phyloP scores from a whole-genome alignment of 345 rosid species.

The Corchorus olitorius region DNA sequence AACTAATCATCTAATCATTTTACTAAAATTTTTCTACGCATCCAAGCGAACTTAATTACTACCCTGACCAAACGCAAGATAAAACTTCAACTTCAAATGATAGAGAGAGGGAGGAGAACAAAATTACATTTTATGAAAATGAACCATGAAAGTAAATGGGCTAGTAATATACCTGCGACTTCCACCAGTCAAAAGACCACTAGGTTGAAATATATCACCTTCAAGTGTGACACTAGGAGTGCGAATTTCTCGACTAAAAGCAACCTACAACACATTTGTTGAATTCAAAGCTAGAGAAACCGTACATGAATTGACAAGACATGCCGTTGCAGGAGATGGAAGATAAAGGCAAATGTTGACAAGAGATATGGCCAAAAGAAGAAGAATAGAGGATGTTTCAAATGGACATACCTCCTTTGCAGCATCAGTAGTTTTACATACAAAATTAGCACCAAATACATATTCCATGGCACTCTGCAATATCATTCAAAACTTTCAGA shows the following conservation, averaged over 20 bases:
- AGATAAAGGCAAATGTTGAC: constrained; percentile 1
- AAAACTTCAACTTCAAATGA: background rate
- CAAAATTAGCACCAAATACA: constrained; percentile 93
- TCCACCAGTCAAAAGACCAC: constrained; percentile 97
- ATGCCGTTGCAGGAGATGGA: background rate
- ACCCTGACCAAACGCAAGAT: constrained; percentile 15
- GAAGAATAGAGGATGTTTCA: background rate
- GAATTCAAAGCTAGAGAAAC: constrained; percentile 4
- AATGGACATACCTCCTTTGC: constrained; percentile 75
- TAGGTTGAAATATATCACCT: constrained; percentile 95
- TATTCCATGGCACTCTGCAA: constrained; percentile 93
- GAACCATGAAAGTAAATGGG: background rate
- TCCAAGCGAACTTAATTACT: background rate
- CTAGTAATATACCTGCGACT: constrained; percentile 69
- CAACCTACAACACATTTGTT: constrained; percentile 58
- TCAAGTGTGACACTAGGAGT: constrained; percentile 92
- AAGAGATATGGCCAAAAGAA: background rate
- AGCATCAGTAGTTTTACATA: constrained; percentile 81
- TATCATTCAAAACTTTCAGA: constrained; percentile 22
- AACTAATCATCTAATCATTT: background rate
- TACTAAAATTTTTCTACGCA: background rate
- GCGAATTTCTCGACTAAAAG: constrained; percentile 67
- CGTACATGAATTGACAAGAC: background rate
- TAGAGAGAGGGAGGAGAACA: background rate
- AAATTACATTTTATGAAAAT: background rate